Evolutionary conservation across 2,329 filamentous ascomycete genomes (phyloP).

Genomic region (Aspergillus fructus): DNA sequence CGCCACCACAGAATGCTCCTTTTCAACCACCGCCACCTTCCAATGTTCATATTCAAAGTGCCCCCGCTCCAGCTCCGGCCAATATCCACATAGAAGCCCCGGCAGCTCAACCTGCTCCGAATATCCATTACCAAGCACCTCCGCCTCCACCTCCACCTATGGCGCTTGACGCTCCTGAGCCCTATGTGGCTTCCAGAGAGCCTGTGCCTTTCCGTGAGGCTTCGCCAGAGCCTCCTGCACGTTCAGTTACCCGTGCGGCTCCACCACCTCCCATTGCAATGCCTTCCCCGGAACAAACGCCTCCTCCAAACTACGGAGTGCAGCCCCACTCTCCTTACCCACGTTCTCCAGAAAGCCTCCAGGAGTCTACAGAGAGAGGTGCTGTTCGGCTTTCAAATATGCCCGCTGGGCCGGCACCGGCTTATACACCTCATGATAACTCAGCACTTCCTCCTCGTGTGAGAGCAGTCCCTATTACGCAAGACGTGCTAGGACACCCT

Average conservation of each 20-base stretch:
- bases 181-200: not conserved
- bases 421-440: conserved; percentile 36
- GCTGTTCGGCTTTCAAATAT: conserved; percentile 62
- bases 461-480: conserved; percentile 23
- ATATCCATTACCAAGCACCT: not conserved
- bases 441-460: conserved; percentile 26
- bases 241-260: conserved; percentile 15
- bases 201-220: not conserved
- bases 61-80: conserved; percentile 1
- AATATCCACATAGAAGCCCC: conserved; percentile 7
- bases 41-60: conserved; percentile 3
- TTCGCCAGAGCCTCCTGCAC: not conserved
- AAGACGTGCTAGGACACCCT: conserved; percentile 24
- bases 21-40: not conserved
- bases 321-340: conserved; percentile 59
- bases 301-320: conserved; percentile 54
- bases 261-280: conserved; percentile 57
- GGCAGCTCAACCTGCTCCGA: not conserved
- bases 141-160: not conserved
- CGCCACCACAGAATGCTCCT: not conserved
- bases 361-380: conserved; percentile 62
- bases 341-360: conserved; percentile 59
- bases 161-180: not conserved
- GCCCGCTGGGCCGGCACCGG: conserved; percentile 36
- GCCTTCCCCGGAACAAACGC: conserved; percentile 45